Percentiles rank a stretch among this genome's conserved stretches.
These are phyloP conservation scores for Fusarium clavum DNA, from an alignment of 2,329 filamentous ascomycete genomes.

Conservation along the genomic window DNA sequence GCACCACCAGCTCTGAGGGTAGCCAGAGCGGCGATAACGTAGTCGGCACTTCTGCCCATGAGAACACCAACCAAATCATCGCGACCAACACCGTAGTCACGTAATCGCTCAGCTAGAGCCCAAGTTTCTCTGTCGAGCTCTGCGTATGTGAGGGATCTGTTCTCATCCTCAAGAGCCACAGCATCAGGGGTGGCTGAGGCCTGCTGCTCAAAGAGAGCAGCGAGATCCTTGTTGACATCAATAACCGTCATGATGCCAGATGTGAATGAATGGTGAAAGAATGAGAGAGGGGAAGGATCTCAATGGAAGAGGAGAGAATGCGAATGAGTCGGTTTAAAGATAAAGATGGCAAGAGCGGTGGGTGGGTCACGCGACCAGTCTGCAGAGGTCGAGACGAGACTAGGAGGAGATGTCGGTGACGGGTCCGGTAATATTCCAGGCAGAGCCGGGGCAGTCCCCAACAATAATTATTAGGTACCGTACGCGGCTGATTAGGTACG, in stretches of 20 bases:
- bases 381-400: constrained; percentile 7
- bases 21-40: constrained; percentile 82
- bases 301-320: neutral
- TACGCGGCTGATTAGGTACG: neutral
- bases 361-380: constrained; percentile 47
- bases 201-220: constrained; percentile 77
- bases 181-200: constrained; percentile 75
- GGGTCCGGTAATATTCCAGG: constrained; percentile 30
- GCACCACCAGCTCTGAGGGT: constrained; percentile 83
- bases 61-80: constrained; percentile 81
- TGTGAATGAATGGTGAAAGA: constrained; percentile 8
- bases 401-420: constrained; percentile 39
- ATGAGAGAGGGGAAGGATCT: neutral
- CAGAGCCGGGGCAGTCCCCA: constrained; percentile 20
- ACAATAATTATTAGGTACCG: constrained; percentile 24
- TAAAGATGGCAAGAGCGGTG: constrained; percentile 27
- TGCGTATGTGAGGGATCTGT: constrained; percentile 74
- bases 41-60: constrained; percentile 79
- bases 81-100: constrained; percentile 74
- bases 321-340: constrained; percentile 21
- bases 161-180: constrained; percentile 78
- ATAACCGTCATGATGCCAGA: constrained; percentile 68
- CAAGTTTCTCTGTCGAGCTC: constrained; percentile 77
- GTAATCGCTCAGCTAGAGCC: constrained; percentile 72
- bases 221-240: constrained; percentile 77